Evolutionary conservation across 73 alveolate species (phyloP), one percentile per base, ranked within the genome.

Genomic region (Loxodes magnus): DNA sequence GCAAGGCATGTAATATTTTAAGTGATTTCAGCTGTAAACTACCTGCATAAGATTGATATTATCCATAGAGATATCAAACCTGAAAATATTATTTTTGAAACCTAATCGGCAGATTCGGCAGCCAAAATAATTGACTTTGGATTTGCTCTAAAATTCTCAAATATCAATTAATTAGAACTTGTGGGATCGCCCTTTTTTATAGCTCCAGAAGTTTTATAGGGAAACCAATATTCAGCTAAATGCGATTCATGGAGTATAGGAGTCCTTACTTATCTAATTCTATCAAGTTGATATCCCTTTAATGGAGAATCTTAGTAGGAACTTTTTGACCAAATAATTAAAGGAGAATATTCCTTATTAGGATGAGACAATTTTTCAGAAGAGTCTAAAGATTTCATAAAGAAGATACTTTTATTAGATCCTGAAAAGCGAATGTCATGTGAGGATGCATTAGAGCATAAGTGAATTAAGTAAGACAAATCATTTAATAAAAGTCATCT

Each of bases 61-160:
- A 71, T 85, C 3, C 96, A 85, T 63, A 28, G 96, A 64, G 96
- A 85, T 58, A 34, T 85, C 28, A 85, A 85, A 22, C 93, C 93
- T 12, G 92, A 75, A 25, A 85, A 85, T 53, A 64, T 84, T 33
- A 49, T 84, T 35, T 74, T 84, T 31, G 81, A 61, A 35, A 70
- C 56, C 39, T 56, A 64, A 16, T 57, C 60, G 21, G 30, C 38
- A 19, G 57, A 57, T 19, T 41, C 56, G 3, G 44, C 26, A 28
- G 38, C 70, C 0, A 86, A 86, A 61, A 67, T 86, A 17, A 86
- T 86, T 6, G 96, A 86, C 61, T 86, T 86, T 58, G 96, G 96
- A 0, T 58, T 82, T 0, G 28, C 67, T 42, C 20, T 9, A 31
- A 9, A 31, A 9, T 31, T 31, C n/a, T 10, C 41, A 9, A 31